These are phyloP conservation scores for Tulasnella sp. DNA, from an alignment of 768 basidiomycete species.

Conservation along the genomic window DNA sequence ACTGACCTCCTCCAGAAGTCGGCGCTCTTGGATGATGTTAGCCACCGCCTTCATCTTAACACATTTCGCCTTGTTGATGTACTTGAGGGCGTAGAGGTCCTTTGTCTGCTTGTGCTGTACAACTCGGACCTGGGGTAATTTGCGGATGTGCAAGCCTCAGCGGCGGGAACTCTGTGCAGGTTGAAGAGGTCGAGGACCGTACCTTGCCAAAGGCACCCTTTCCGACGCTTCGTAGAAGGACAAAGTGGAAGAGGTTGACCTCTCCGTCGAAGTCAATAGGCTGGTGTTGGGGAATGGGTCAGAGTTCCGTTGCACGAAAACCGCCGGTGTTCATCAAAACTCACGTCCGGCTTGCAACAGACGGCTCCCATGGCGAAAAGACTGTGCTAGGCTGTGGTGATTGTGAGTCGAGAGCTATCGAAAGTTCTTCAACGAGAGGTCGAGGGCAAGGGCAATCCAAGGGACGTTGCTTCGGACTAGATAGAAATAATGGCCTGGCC, in stretches of 20 bases:
- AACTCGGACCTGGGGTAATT: constrained; percentile 74
- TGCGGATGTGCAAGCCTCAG: constrained; percentile 32
- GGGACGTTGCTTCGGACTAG: not conserved
- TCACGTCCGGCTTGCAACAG: constrained; percentile 52
- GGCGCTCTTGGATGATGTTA: constrained; percentile 91
- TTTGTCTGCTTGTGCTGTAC: constrained; percentile 95
- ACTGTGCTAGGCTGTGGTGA: not conserved
- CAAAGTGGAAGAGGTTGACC: constrained; percentile 94
- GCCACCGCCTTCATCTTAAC: constrained; percentile 89
- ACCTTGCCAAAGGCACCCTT: constrained; percentile 99
- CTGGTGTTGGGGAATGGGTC: constrained; percentile 42
- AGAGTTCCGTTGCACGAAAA: not conserved
- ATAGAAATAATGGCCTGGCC: constrained; percentile 6
- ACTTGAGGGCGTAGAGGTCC: constrained; percentile 93
- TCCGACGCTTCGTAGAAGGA: constrained; percentile 91
- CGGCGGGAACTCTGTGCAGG: not conserved
- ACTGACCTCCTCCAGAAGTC: constrained; percentile 86
- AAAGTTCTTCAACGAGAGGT: constrained; percentile 2
- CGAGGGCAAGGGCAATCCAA: not conserved
- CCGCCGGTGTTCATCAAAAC: constrained; percentile 30
- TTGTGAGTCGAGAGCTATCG: not conserved
- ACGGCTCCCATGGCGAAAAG: constrained; percentile 46
- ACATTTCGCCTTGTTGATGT: constrained; percentile 95
- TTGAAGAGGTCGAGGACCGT: constrained; percentile 39
- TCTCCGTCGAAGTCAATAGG: constrained; percentile 85